Base-by-base conservation (phyloP, 306 rosid species). In the Vigna reflexopilosa region DNA sequence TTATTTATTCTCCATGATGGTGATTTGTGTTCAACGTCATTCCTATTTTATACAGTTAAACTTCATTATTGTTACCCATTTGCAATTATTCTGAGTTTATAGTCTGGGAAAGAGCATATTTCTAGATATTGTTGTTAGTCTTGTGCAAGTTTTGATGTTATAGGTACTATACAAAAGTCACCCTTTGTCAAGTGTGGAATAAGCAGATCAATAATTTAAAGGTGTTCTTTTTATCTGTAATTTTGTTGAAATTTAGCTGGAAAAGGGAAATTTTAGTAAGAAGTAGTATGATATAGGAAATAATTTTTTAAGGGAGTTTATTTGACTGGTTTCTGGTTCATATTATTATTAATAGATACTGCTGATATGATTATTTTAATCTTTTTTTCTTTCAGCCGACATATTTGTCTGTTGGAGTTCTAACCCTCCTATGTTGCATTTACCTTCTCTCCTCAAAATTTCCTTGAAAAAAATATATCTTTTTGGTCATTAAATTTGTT, bases 171-270 rank as follows among this genome's bases (percentile, higher is more conserved):
- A 32, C 36, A 17, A 54, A 20, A 54, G 6, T 42, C n/a, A 45
- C 75, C 0, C 67, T 65, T 73, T 13, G 79, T 64, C 51, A 52
- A 28, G 22, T 52, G 5, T 64, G 44, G 42, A 65, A 52, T 14
- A 32, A 16, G 58, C 4, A 44, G 51, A 42, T 28, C 36, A 44
- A 62, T 49, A 20, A 50, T 30, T 67, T 71, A 24, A 26, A 57
- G 45, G 24, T 7, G 20, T 73, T 58, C 47, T 59, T 67, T 78
- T 73, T 72, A 34, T 54, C 58, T 22, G 22, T 34, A 71, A 55
- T 30, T 66, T 65, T 76, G 72, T 24, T 65, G 64, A 30, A 36
- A 74, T 19, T 65, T 80, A 34, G 52, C 47, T 70, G 70, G 38
- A 63, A 28, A 36, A 6, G 42, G 2, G 9, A 36, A 36, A 6